phyloP scores from a whole-genome alignment of 2,329 filamentous ascomycete genomes.

The Fusarium xylarioides region DNA sequence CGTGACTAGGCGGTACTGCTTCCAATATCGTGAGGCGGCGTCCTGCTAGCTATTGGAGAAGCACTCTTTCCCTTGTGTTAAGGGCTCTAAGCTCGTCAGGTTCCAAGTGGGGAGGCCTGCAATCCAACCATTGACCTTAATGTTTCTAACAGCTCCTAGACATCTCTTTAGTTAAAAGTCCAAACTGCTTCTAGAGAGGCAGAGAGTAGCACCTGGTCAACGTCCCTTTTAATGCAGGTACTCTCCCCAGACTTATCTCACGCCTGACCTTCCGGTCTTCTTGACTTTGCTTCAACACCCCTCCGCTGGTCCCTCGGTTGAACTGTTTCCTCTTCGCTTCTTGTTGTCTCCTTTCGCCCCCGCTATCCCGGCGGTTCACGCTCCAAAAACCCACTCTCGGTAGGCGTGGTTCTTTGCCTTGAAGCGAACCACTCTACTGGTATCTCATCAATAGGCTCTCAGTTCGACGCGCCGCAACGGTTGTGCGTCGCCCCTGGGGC shows the following conservation, averaged over 20 bases:
- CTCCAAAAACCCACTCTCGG: slow-evolving; percentile 41
- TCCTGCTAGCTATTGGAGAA: slow-evolving; percentile 36
- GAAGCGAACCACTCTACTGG: slow-evolving; percentile 44
- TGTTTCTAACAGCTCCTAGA: slow-evolving; percentile 28
- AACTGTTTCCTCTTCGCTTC: slow-evolving; percentile 40
- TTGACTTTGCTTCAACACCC: slow-evolving; percentile 43
- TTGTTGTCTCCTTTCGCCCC: slow-evolving; percentile 42
- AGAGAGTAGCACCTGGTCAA: slow-evolving; percentile 20
- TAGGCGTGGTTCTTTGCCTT: slow-evolving; percentile 39
- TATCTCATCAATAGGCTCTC: slow-evolving; percentile 38
- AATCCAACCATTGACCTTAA: slow-evolving; percentile 37
- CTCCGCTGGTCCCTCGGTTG: slow-evolving; percentile 26
- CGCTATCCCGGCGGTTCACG: slow-evolving; percentile 38
- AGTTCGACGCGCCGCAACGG: slow-evolving; percentile 31
- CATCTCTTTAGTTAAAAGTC: slow-evolving; percentile 29
- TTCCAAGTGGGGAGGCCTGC: slow-evolving; percentile 36
- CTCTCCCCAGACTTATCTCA: slow-evolving; percentile 42
- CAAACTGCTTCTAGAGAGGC: slow-evolving; percentile 26
- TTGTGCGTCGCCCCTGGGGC: slow-evolving; percentile 33
- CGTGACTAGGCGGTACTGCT: slow-evolving; percentile 12
- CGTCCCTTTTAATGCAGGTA: slow-evolving; percentile 45
- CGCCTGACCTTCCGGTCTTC: slow-evolving; percentile 41
- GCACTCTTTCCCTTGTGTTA: slow-evolving; percentile 33
- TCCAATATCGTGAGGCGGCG: slow-evolving; percentile 38
- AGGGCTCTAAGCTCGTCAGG: slow-evolving; percentile 29